phyloP scores from a whole-genome alignment of 345 rosid genomes.

The Erysimum cheiranthoides region DNA sequence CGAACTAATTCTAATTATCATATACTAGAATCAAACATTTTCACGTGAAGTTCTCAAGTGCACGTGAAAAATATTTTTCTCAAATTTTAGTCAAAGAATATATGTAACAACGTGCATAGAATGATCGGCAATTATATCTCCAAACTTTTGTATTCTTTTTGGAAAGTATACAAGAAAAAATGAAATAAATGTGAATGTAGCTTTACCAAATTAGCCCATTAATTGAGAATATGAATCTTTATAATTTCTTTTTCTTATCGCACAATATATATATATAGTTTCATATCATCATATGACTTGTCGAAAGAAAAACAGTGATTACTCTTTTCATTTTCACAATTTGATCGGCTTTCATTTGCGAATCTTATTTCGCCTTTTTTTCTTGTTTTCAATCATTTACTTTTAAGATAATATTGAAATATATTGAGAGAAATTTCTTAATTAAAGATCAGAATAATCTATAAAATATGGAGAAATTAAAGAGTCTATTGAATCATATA shows the following conservation, averaged over 20 bases:
- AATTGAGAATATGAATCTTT: slow-evolving; percentile 12
- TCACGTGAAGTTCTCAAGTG: slow-evolving; percentile 33
- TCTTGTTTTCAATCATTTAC: slow-evolving; percentile 14
- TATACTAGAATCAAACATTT: not conserved
- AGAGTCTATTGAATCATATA: slow-evolving; percentile 19
- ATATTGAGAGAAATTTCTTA: slow-evolving; percentile 14
- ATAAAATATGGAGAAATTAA: slow-evolving; percentile 19
- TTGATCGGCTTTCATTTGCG: not conserved
- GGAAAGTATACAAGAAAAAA: not conserved
- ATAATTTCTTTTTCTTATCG: not conserved
- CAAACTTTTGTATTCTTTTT: not conserved
- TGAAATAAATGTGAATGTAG: slow-evolving; percentile 18
- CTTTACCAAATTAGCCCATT: slow-evolving; percentile 23
- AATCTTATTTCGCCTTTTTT: slow-evolving; percentile 1
- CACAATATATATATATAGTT: not conserved
- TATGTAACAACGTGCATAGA: slow-evolving; percentile 23
- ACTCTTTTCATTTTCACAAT: slow-evolving; percentile 6
- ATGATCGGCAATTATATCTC: slow-evolving; percentile 8
- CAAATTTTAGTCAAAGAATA: not conserved
- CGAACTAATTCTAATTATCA: too few species aligned
- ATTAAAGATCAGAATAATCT: slow-evolving; percentile 6
- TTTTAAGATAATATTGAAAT: slow-evolving; percentile 10
- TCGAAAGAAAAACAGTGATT: too few species aligned
- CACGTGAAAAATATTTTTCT: slow-evolving; percentile 39
- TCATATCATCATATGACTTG: slow-evolving; percentile 13